phyloP scores from a whole-genome alignment of 805 yeast genomes.

The Metschnikowia anglica region DNA sequence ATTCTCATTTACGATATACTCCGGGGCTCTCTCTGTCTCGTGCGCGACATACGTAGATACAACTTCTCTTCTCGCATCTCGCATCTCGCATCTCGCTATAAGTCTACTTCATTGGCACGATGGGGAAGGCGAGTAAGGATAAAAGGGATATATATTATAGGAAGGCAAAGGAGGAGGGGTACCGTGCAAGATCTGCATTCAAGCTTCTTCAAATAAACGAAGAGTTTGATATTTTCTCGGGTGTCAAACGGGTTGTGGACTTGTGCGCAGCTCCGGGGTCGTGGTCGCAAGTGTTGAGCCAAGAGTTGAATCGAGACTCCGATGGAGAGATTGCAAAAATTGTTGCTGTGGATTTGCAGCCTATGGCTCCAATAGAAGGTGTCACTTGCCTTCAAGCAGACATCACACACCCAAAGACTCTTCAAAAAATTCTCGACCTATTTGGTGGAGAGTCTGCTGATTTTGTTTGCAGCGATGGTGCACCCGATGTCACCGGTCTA shows the following conservation, averaged over 20 bases:
- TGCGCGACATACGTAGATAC: slow-evolving; percentile 5
- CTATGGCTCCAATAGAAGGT: slow-evolving; percentile 94
- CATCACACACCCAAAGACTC: slow-evolving; percentile 92
- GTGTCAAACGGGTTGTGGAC: slow-evolving; percentile 84
- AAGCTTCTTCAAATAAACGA: slow-evolving; percentile 88
- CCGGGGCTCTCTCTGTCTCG: neutral
- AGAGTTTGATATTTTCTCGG: slow-evolving; percentile 77
- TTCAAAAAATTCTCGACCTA: slow-evolving; percentile 67
- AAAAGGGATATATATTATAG: slow-evolving; percentile 89
- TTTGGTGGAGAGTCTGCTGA: slow-evolving; percentile 95
- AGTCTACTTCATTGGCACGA: neutral
- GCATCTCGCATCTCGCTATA: neutral
- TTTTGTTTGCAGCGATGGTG: slow-evolving; percentile 95
- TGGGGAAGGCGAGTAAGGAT: slow-evolving; percentile 93
- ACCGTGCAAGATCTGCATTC: slow-evolving; percentile 96
- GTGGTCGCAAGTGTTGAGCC: slow-evolving; percentile 92
- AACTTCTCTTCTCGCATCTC: slow-evolving; percentile 7
- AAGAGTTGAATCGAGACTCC: slow-evolving; percentile 47
- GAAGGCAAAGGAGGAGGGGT: slow-evolving; percentile 96
- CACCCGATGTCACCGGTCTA: slow-evolving; percentile 97
- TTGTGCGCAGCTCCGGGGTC: slow-evolving; percentile 81
- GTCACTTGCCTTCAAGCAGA: slow-evolving; percentile 93
- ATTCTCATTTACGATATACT: neutral
- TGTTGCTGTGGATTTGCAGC: slow-evolving; percentile 94
- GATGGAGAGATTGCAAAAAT: slow-evolving; percentile 56